Evolutionary conservation across 352 stramenopile genomes (phyloP).

Genomic region (Globisporangium solare): DNA sequence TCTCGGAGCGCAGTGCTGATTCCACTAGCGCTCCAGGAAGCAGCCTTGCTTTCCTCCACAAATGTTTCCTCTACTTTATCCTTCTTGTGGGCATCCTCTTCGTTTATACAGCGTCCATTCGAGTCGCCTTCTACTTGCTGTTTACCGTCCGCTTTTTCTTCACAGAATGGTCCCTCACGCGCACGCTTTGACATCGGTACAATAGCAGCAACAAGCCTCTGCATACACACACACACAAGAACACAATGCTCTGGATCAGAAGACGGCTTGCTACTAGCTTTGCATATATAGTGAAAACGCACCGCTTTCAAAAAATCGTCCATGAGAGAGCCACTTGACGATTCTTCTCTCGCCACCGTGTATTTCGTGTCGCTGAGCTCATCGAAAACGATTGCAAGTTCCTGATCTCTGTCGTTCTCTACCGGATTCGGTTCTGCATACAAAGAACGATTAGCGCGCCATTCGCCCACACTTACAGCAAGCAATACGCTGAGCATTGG

Average conservation of each 20-base stretch:
- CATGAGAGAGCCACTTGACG: conserved; percentile 7
- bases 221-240: background rate
- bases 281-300: conserved; percentile 1
- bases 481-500: background rate
- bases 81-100: conserved; percentile 1
- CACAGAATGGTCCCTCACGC: background rate
- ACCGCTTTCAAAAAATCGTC: conserved; percentile 53
- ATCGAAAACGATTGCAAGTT: background rate
- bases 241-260: background rate
- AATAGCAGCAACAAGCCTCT: conserved; percentile 17
- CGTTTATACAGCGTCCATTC: background rate
- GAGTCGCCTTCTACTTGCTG: background rate
- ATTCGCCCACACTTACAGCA: background rate
- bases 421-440: conserved; percentile 3
- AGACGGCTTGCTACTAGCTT: background rate
- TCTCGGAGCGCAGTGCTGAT: conserved; percentile 26
- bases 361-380: background rate
- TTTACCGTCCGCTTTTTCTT: background rate
- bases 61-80: too few relatives aligned
- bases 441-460: background rate
- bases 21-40: conserved; percentile 23
- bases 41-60: too few relatives aligned
- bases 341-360: background rate
- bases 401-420: background rate
- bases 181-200: conserved; percentile 5